Conservation (phyloP, 2,329 filamentous ascomycete genomes). For the Arthrobotrys sinensis region DNA sequence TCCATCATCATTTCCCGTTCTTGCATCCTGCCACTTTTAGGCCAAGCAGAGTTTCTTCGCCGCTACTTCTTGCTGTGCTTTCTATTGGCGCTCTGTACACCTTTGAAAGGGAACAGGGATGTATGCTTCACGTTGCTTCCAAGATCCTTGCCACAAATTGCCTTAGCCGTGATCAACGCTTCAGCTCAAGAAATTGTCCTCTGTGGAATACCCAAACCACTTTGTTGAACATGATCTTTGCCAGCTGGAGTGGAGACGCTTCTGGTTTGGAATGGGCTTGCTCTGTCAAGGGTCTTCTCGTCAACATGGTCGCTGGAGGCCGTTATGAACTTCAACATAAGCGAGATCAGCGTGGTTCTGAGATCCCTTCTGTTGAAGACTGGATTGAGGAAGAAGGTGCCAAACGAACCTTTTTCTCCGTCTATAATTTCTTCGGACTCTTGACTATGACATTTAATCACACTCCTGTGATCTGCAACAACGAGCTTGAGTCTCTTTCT, state of each 20-base stretch:
- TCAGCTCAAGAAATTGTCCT: conserved; percentile 96
- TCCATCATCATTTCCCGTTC: conserved; percentile 97
- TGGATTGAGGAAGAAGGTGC: conserved; percentile 99
- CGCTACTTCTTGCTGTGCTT: conserved; percentile 87
- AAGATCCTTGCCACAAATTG: conserved; percentile 98
- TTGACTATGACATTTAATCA: conserved; percentile 97
- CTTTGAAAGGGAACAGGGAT: conserved; percentile 94
- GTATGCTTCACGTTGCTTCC: conserved; percentile 96
- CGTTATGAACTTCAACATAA: conserved; percentile 95
- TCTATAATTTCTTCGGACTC: conserved; percentile 98
- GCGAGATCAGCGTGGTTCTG: conserved; percentile 85
- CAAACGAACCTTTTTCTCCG: conserved; percentile 95
- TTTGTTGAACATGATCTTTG: conserved; percentile 97
- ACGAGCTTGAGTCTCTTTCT: conserved; percentile 94
- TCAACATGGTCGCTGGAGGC: conserved; percentile 98
- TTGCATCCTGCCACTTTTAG: conserved; percentile 92
- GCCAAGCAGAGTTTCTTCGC: conserved; percentile 83
- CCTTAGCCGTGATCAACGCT: conserved; percentile 97
- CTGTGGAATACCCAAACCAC: conserved; percentile 99
- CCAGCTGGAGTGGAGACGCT: conserved; percentile 98
- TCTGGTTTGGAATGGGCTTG: conserved; percentile 99
- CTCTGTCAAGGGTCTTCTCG: conserved; percentile 96
- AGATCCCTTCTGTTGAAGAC: conserved; percentile 83
- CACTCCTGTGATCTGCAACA: conserved; percentile 97
- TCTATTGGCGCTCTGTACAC: conserved; percentile 97